Percentiles rank a stretch among this genome's conserved stretches.
phyloP scores from a whole-genome alignment of 305 asterid species.

The Plantago rigida region DNA sequence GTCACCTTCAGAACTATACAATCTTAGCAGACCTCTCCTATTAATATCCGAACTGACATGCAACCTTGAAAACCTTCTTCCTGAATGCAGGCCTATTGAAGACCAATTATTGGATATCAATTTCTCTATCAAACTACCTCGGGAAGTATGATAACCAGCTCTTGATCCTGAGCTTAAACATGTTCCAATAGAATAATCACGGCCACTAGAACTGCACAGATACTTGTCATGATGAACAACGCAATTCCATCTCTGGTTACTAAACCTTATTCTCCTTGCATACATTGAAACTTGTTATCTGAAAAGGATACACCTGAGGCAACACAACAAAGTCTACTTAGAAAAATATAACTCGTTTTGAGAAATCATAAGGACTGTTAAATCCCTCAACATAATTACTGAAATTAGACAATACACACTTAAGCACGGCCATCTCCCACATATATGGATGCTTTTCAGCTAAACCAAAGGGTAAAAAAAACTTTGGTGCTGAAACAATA shows the following conservation, averaged over 20 bases:
- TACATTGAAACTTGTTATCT: constrained; percentile 49
- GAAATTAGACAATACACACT: too few species aligned
- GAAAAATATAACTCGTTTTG: constrained; percentile 12
- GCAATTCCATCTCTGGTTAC: constrained; percentile 44
- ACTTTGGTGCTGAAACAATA: too few species aligned
- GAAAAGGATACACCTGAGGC: constrained; percentile 26
- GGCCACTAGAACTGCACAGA: constrained; percentile 32
- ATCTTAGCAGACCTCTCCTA: constrained; percentile 41
- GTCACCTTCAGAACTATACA: constrained; percentile 82
- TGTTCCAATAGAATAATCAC: constrained; percentile 37
- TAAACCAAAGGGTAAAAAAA: too few species aligned
- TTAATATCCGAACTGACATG: constrained; percentile 34
- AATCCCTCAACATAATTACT: background rate
- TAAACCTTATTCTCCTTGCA: constrained; percentile 52
- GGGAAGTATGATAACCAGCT: constrained; percentile 26
- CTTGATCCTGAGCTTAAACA: constrained; percentile 34
- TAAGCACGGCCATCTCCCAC: too few species aligned
- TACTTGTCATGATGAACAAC: constrained; percentile 41
- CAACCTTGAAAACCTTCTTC: constrained; percentile 35
- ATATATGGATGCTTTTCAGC: too few species aligned
- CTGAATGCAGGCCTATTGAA: constrained; percentile 34
- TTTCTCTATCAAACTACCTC: constrained; percentile 40
- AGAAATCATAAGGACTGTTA: background rate
- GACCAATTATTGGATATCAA: constrained; percentile 32
- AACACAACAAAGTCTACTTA: constrained; percentile 21